Evolutionary conservation across 1,284 basidiomycete genomes (phyloP).

Genomic region (Clitocybe nebularis): DNA sequence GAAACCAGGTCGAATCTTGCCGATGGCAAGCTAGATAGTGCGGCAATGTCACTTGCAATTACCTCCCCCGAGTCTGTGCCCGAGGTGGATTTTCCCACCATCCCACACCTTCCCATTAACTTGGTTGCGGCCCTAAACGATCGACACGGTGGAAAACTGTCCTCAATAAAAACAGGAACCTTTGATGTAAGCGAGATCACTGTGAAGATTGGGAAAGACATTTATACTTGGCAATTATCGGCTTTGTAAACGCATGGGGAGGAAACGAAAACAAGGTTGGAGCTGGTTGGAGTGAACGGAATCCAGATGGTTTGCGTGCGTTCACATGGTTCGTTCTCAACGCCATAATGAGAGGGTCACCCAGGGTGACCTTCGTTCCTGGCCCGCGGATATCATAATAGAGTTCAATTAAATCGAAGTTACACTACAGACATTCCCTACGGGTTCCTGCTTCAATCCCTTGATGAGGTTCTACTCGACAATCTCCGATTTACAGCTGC

Average conservation of each 20-base stretch:
- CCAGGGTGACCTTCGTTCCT: too few species aligned
- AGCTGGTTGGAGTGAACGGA: not conserved
- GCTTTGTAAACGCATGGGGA: constrained; percentile 6
- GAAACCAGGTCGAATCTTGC: not conserved
- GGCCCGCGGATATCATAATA: not conserved
- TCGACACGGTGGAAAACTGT: constrained; percentile 38
- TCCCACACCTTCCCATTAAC: constrained; percentile 46
- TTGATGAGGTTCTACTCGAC: too few species aligned
- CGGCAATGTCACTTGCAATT: constrained; percentile 1
- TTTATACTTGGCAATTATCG: constrained; percentile 39
- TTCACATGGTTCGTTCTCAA: not conserved
- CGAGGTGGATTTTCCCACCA: constrained; percentile 36
- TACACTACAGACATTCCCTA: not conserved
- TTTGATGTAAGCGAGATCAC: constrained; percentile 53
- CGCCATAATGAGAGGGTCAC: not conserved
- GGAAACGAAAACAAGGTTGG: not conserved
- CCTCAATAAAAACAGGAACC: constrained; percentile 38
- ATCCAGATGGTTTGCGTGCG: not conserved
- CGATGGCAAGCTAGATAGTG: constrained; percentile 2
- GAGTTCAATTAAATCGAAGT: not conserved
- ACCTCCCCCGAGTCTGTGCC: constrained; percentile 5
- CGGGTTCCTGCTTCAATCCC: not conserved
- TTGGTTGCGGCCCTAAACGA: constrained; percentile 47
- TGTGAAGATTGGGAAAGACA: constrained; percentile 64
- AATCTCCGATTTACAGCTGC: too few species aligned